Evolutionary conservation across 176 grass and related monocot species (phyloP).

Genomic region (bread wheat (Triticum aestivum)): IWGSC_CS_RefSeq_v2.1 NC_057814.1:591391541-591392040

Average conservation of each 20-base stretch:
- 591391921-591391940: no score
- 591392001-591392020: no score
- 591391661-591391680: conserved; percentile 12
- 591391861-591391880: conserved; percentile 1
- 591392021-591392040: no score
- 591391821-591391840: conserved; percentile 77
- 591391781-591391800: conserved; percentile 90
- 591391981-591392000: no score
- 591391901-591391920: neutral
- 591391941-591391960: no score
- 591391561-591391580: neutral
- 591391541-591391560: neutral
- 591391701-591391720: neutral
- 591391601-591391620: neutral
- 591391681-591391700: neutral
- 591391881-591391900: neutral
- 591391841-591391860: conserved; percentile 58
- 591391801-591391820: conserved; percentile 69
- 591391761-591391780: conserved; percentile 74
- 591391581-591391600: neutral
- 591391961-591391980: no score
- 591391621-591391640: neutral
- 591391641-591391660: conserved; percentile 6
- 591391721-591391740: conserved; percentile 81
- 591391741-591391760: conserved; percentile 62